Evolutionary conservation across 225 moss, liverwort and hornwort genomes (phyloP).

Genomic region (Antitrichia curtipendula): DNA sequence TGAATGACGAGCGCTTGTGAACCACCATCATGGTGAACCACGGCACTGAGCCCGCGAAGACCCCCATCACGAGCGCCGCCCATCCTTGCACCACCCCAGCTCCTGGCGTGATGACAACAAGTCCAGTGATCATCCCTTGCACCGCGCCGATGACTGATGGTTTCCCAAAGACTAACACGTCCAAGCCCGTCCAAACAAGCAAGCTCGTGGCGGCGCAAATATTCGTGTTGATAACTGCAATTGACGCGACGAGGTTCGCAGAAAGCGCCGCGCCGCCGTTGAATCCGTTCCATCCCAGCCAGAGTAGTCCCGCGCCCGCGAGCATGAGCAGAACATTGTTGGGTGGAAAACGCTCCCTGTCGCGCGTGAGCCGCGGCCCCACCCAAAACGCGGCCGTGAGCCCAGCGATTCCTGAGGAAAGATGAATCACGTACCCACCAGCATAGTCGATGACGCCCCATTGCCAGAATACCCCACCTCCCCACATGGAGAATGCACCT

Average conservation of each 20-base stretch:
- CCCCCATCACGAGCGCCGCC: constrained; percentile 38
- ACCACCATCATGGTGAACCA: constrained; percentile 49
- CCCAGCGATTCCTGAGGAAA: constrained; percentile 25
- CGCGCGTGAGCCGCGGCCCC: constrained; percentile 26
- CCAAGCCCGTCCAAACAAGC: constrained; percentile 29
- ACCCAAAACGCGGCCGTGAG: constrained; percentile 41
- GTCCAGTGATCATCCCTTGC: constrained; percentile 42
- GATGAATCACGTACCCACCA: constrained; percentile 34
- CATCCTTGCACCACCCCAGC: constrained; percentile 35
- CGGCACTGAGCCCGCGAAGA: constrained; percentile 25
- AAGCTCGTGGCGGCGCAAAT: constrained; percentile 34
- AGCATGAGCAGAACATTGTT: constrained; percentile 42
- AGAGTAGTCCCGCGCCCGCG: constrained; percentile 30
- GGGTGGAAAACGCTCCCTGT: constrained; percentile 33
- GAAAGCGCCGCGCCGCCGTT: constrained; percentile 28
- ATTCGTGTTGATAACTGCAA: constrained; percentile 33
- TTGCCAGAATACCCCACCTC: constrained; percentile 30
- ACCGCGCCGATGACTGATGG: constrained; percentile 40
- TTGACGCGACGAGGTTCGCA: constrained; percentile 17
- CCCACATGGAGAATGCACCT: constrained; percentile 34
- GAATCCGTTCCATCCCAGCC: constrained; percentile 48
- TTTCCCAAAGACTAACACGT: constrained; percentile 22
- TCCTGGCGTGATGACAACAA: constrained; percentile 38
- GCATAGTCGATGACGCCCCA: constrained; percentile 48
- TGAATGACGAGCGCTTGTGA: constrained; percentile 13